These are phyloP conservation scores for Penicillium sp. DNA, from an alignment of 2,329 filamentous ascomycete species.

Conservation along the genomic window DNA sequence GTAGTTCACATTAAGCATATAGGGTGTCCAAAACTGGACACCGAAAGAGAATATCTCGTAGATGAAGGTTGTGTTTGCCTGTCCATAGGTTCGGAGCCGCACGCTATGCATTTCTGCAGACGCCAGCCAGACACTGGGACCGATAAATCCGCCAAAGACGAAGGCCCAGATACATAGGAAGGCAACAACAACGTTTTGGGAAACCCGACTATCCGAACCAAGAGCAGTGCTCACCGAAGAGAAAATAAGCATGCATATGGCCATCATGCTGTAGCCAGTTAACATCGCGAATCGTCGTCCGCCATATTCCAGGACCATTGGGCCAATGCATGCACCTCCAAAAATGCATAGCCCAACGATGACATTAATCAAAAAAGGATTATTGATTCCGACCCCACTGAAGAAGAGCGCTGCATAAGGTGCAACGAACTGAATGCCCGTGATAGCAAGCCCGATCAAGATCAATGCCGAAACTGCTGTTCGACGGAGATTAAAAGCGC, in stretches of 20 bases:
- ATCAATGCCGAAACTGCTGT: conserved; percentile 15
- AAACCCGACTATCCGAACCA: conserved; percentile 1
- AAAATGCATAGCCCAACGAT: conserved; percentile 16
- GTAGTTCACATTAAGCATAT: conserved; percentile 20
- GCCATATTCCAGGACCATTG: conserved; percentile 19
- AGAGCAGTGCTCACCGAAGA: conserved; percentile 18
- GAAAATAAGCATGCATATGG: conserved; percentile 21
- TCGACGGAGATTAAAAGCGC: conserved; percentile 12
- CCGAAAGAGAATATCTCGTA: conserved; percentile 22
- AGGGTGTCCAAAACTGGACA: conserved; percentile 21
- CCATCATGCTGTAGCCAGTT: conserved; percentile 18
- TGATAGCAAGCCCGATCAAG: conserved; percentile 19
- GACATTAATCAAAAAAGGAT: conserved; percentile 19
- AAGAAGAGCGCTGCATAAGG: conserved; percentile 15
- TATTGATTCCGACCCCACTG: conserved; percentile 18
- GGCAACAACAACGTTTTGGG: conserved; percentile 18
- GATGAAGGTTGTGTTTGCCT: conserved; percentile 21
- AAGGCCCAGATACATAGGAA: conserved; percentile 26
- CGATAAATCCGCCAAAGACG: conserved; percentile 22
- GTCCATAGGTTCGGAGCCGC: conserved; percentile 24
- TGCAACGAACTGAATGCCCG: conserved; percentile 21
- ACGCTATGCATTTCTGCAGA: conserved; percentile 25
- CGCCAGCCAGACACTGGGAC: conserved; percentile 15
- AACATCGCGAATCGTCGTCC: conserved; percentile 20
- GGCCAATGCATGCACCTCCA: conserved; percentile 12